Evolutionary conservation across 192 early-diverging fungal genomes (phyloP).

Genomic region (Chytriomyces confervae): DNA sequence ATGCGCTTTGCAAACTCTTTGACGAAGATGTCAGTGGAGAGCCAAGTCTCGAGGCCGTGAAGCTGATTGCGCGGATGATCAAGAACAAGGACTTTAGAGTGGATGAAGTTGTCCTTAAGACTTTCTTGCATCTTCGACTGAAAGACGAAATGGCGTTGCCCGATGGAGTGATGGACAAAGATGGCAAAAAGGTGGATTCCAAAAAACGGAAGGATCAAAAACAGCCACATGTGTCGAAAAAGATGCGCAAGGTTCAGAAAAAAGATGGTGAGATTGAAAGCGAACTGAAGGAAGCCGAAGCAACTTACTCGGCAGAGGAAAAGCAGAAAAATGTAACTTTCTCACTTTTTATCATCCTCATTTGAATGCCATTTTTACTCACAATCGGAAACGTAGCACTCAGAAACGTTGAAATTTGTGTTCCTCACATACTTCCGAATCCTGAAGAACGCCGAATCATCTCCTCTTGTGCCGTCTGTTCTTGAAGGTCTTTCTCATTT

Average conservation of each 20-base stretch:
- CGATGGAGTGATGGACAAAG: constrained; percentile 12
- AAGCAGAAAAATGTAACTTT: constrained; percentile 67
- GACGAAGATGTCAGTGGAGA: constrained; percentile 85
- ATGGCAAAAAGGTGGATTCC: constrained; percentile 7
- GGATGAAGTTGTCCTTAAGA: constrained; percentile 64
- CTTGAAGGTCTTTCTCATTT: constrained; percentile 80
- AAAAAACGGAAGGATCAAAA: constrained; percentile 57
- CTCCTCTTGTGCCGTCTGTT: constrained; percentile 73
- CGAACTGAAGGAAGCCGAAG: constrained; percentile 91
- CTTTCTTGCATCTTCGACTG: constrained; percentile 82
- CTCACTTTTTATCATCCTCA: constrained; percentile 11
- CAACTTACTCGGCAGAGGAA: constrained; percentile 82
- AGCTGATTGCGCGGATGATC: constrained; percentile 82
- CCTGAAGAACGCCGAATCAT: constrained; percentile 81
- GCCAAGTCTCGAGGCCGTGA: constrained; percentile 83
- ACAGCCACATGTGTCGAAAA: constrained; percentile 56
- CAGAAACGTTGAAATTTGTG: constrained; percentile 92
- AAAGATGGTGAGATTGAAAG: constrained; percentile 72
- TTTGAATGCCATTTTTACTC: constrained; percentile 18
- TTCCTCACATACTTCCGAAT: constrained; percentile 96
- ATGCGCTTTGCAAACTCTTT: constrained; percentile 81
- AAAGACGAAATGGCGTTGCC: constrained; percentile 77
- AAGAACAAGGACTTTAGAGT: constrained; percentile 80
- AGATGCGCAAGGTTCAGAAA: constrained; percentile 73
- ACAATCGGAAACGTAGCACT: constrained; percentile 60